These are phyloP conservation scores for Cinnamomum micranthum DNA, from an alignment of 164 flowering plant genomes.

Conservation along the genomic window DNA sequence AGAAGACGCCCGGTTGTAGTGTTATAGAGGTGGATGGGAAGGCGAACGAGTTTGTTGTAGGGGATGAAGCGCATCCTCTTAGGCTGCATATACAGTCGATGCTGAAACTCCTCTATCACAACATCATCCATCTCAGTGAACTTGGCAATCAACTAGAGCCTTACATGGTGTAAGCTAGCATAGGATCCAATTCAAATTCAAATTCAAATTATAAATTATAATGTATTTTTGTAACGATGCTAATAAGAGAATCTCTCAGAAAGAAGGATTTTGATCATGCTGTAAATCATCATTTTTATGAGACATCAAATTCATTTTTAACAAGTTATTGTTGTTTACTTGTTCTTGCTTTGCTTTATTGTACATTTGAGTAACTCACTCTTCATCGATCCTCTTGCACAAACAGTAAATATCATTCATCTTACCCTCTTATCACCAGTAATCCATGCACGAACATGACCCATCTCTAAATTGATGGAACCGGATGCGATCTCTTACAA, in stretches of 20 bases:
- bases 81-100: neutral
- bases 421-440: conserved; percentile 37
- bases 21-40: conserved; percentile 44
- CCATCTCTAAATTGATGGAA: conserved; percentile 74
- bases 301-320: too few species aligned
- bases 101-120: conserved; percentile 8
- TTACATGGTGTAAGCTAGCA: too few species aligned
- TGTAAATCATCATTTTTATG: too few species aligned
- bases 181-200: too few species aligned
- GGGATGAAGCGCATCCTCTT: conserved; percentile 35
- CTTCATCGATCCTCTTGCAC: neutral
- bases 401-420: neutral
- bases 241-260: too few species aligned
- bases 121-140: neutral
- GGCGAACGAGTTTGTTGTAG: conserved; percentile 40
- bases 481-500: conserved; percentile 70
- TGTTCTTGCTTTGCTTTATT: too few species aligned
- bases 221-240: too few species aligned
- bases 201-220: too few species aligned
- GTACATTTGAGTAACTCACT: neutral
- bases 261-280: too few species aligned
- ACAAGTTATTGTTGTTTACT: too few species aligned
- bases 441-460: conserved; percentile 64
- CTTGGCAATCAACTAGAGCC: too few species aligned
- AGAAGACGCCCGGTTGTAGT: conserved; percentile 48